phyloP scores from a whole-genome alignment of 225 moss, liverwort and hornwort species.

The Straminergon stramineum region DNA sequence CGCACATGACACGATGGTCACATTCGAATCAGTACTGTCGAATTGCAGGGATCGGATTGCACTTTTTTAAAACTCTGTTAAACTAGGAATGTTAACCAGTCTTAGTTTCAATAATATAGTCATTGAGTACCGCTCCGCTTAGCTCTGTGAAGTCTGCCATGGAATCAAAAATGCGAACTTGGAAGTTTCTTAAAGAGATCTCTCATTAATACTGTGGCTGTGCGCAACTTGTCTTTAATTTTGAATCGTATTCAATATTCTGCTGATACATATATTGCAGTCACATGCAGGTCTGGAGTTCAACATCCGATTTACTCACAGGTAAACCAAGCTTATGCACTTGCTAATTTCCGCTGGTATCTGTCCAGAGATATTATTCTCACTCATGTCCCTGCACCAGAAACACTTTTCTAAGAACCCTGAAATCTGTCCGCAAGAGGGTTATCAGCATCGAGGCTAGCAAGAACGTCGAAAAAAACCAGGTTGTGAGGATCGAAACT shows the following conservation, averaged over 20 bases:
- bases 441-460: neutral
- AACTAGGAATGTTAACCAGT: neutral
- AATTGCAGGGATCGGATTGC: neutral
- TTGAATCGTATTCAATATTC: neutral
- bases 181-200: neutral
- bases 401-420: neutral
- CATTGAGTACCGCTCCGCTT: neutral
- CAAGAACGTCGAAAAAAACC: neutral
- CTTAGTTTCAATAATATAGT: no score
- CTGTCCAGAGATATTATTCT: conserved; percentile 43
- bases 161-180: neutral
- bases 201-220: neutral
- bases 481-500: neutral
- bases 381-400: conserved; percentile 37
- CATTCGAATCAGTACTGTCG: neutral
- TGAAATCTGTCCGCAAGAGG: neutral
- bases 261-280: neutral
- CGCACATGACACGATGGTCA: neutral
- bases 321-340: conserved; percentile 36
- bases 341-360: conserved; percentile 47
- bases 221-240: neutral
- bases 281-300: neutral
- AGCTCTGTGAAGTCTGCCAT: neutral
- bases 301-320: conserved; percentile 15
- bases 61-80: neutral